Base-by-base conservation (phyloP, 129 eudicot species). In the Flaveria robusta region DNA sequence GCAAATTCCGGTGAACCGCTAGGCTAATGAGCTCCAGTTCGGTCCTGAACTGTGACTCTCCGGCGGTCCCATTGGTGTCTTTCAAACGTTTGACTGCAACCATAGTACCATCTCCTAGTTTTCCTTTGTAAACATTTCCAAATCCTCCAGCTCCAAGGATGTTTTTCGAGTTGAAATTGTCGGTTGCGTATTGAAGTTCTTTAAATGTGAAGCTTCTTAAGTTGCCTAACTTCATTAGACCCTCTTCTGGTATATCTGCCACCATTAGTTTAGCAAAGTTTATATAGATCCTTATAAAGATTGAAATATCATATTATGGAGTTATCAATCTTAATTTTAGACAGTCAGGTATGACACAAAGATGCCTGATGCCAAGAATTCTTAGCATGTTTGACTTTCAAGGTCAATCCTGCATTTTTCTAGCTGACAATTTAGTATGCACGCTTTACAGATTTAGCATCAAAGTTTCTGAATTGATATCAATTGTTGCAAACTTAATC, bases 1-100 rank as follows among this genome's bases (percentile, higher is more conserved):
- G 92, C 29, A 90, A 81, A 75, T 90, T 90, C 39, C 96, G 85
- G 63, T 90, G 96, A 51, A 90, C 90, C 45, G 90, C 96, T 86
- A 90, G 86, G 70, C 96, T 87, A 20, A 87, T 85, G 85, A 91
- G 74, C 76, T 90, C 87, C 18, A 90, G 85, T 74, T 90, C 96
- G 7, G 91, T 90, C 37, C 88, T 89, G 68, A 90, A 90, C 79
- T 90, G 91, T 68, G 86, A 77, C 56, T 88, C 91, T 20, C 91
- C 91, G 16, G 93, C 93, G 15, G 82, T 83, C 18, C 91, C 88
- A 34, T 86, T 93, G 23, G 15, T 7, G 52, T 86, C 97, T 84
- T 83, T 86, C 2, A 91, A 86, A 63, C 97, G 83, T 75, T 88
- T 86, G 52, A 88, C 94, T 1, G 94, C 97, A 55, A 91, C 87